Conservation (phyloP, 2,329 filamentous ascomycete species). For the Botrytis sinoallii region DNA sequence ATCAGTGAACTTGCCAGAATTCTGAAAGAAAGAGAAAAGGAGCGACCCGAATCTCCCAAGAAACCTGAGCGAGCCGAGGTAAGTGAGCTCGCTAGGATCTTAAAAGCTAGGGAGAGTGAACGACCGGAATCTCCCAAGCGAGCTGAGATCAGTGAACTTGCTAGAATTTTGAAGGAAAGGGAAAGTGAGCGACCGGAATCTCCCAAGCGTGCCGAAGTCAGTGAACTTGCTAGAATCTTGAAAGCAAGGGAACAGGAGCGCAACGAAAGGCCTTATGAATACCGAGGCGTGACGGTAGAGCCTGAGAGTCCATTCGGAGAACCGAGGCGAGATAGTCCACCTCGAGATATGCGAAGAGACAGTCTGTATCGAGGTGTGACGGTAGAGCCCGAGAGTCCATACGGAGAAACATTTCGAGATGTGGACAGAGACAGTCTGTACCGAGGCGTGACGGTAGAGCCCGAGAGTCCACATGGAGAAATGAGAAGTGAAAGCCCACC, state of each 20-base stretch:
- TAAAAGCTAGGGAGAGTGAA: not conserved
- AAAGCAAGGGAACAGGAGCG: constrained; percentile 21
- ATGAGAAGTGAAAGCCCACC: not conserved
- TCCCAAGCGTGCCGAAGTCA: constrained; percentile 8
- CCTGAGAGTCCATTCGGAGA: constrained; percentile 25
- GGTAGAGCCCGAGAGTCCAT: constrained; percentile 29
- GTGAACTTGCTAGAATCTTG: not conserved
- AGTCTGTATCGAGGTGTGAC: constrained; percentile 27
- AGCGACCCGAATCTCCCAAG: constrained; percentile 19
- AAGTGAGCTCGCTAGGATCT: not conserved
- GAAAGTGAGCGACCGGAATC: constrained; percentile 21
- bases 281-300: constrained; percentile 32
- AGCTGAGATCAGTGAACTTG: constrained; percentile 6
- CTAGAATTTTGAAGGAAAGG: constrained; percentile 9
- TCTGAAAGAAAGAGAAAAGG: constrained; percentile 4
- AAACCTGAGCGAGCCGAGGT: not conserved
- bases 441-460: not conserved
- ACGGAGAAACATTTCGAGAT: constrained; percentile 17
- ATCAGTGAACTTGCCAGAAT: constrained; percentile 7
- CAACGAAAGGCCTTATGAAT: constrained; percentile 30
- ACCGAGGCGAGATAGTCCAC: constrained; percentile 23
- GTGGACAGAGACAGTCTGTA: not conserved
- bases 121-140: constrained; percentile 24
- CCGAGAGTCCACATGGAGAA: not conserved
- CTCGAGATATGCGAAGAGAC: not conserved